These are phyloP conservation scores for Daldinia sp. DNA, from an alignment of 2,329 filamentous ascomycete species.

Conservation along the genomic window DNA sequence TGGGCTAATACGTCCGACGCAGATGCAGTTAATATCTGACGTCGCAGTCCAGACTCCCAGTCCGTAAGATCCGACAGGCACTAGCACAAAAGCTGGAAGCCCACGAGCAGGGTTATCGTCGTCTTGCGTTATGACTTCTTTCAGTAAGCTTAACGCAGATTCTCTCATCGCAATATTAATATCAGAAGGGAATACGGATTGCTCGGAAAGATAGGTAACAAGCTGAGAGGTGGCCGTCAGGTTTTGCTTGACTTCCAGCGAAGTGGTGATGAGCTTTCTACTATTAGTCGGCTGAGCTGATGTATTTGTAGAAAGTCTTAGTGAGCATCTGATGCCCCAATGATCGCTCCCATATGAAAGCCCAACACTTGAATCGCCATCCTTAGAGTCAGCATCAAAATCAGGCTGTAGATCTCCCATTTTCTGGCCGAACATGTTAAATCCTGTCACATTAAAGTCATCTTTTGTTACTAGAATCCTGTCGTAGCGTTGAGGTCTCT, in stretches of 20 bases:
- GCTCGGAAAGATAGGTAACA: conserved; percentile 53
- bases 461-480: conserved; percentile 67
- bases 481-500: conserved; percentile 74
- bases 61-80: conserved; percentile 75
- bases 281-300: conserved; percentile 37
- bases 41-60: conserved; percentile 70
- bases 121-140: conserved; percentile 56
- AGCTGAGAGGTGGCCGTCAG: conserved; percentile 54
- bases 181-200: conserved; percentile 60
- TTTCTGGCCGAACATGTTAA: conserved; percentile 69
- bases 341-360: conserved; percentile 65
- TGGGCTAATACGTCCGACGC: conserved; percentile 71
- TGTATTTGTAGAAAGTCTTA: conserved; percentile 48
- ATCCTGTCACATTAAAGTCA: conserved; percentile 57
- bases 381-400: neutral
- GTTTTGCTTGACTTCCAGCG: conserved; percentile 53
- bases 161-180: conserved; percentile 58
- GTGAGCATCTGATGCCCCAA: conserved; percentile 65
- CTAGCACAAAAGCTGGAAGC: conserved; percentile 61
- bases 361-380: conserved; percentile 21
- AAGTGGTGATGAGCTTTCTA: conserved; percentile 44
- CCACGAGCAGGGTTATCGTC: conserved; percentile 42
- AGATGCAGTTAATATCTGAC: conserved; percentile 75
- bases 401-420: conserved; percentile 40
- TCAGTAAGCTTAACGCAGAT: conserved; percentile 61